phyloP scores from a whole-genome alignment of 352 stramenopile species.

The Phytophthora fragariae region DNA sequence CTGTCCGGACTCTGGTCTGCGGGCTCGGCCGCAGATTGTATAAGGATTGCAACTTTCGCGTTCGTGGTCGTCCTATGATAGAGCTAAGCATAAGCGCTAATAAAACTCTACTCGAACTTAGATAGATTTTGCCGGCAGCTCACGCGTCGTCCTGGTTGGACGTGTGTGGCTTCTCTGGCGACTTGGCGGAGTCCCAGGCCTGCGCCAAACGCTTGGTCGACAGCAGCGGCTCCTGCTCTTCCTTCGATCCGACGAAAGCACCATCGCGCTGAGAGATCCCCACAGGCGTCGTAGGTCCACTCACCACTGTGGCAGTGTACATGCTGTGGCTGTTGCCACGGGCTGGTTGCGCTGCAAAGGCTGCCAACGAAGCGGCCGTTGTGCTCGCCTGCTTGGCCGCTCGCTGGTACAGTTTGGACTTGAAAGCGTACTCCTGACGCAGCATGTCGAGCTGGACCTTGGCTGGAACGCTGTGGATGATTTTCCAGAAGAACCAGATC shows the following conservation, averaged over 20 bases:
- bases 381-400: constrained; percentile 32
- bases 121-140: background rate
- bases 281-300: constrained; percentile 29
- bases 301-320: constrained; percentile 44
- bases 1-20: too few relatives aligned
- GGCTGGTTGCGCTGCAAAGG: constrained; percentile 23
- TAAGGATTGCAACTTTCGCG: background rate
- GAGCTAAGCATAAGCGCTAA: background rate
- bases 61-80: background rate
- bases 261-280: constrained; percentile 18
- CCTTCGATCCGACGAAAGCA: constrained; percentile 43
- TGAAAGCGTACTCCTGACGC: constrained; percentile 79
- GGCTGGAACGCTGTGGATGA: constrained; percentile 65
- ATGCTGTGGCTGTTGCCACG: constrained; percentile 22
- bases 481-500: constrained; percentile 79
- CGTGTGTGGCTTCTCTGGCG: constrained; percentile 2
- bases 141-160: constrained; percentile 34
- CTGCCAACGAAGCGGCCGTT: constrained; percentile 14
- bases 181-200: constrained; percentile 50
- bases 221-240: constrained; percentile 71
- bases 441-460: constrained; percentile 72
- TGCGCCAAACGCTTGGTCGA: constrained; percentile 60
- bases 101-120: constrained; percentile 1
- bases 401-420: constrained; percentile 72
- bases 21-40: too few relatives aligned